phyloP scores from a whole-genome alignment of 345 rosid genomes.

The Populus alba region DNA sequence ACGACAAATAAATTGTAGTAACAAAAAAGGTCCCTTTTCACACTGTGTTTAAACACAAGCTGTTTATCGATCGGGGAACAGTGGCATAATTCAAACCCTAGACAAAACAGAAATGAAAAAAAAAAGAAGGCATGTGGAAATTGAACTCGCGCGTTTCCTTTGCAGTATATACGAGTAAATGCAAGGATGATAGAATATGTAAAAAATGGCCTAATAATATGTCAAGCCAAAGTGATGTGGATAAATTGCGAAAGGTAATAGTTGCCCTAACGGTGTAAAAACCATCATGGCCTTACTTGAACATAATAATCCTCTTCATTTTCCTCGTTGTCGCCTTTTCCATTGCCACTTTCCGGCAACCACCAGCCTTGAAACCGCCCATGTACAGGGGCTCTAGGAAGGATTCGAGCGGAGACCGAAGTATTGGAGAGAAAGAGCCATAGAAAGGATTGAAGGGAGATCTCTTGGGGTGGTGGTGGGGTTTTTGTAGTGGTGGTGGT shows the following conservation, averaged over 20 bases:
- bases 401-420: not conserved
- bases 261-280: slow-evolving; percentile 39
- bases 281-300: slow-evolving; percentile 27
- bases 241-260: slow-evolving; percentile 37
- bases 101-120: not conserved
- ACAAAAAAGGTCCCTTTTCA: no score
- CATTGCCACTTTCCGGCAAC: not conserved
- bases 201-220: not conserved
- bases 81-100: not conserved
- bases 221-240: not conserved
- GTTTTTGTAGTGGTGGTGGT: slow-evolving; percentile 7
- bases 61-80: not conserved
- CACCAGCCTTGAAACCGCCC: slow-evolving; percentile 3
- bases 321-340: not conserved
- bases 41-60: not conserved
- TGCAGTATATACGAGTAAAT: no score
- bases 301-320: not conserved
- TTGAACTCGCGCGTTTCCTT: no score
- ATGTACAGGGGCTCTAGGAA: not conserved
- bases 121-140: not conserved
- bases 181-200: not conserved
- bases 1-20: not conserved
- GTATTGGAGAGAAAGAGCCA: not conserved
- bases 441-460: not conserved
- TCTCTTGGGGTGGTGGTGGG: not conserved